Percentiles rank a stretch among this genome's conserved stretches.
Conservation (phyloP, 805 yeast species). For the Lipomyces japonicus region DNA sequence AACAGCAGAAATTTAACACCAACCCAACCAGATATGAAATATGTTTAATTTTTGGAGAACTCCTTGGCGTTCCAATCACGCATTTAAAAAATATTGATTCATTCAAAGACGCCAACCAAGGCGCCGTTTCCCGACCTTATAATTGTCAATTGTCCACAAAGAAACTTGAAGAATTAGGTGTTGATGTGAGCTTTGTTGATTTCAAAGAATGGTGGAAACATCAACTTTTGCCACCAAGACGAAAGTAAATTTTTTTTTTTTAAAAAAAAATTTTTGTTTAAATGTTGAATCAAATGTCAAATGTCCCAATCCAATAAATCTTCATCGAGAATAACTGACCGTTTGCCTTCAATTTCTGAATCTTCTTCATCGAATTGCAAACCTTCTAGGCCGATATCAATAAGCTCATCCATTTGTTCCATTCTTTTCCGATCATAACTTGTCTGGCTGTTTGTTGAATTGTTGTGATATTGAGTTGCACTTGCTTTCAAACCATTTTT, state of each 20-base stretch:
- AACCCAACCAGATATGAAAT: constrained; percentile 16
- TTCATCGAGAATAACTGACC: neutral
- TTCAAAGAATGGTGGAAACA: constrained; percentile 24
- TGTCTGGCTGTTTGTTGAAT: no score
- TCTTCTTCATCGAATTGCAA: neutral
- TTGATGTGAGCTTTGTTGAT: constrained; percentile 17
- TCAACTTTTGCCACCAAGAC: constrained; percentile 16
- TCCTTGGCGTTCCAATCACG: constrained; percentile 19
- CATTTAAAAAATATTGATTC: constrained; percentile 11
- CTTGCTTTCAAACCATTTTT: neutral
- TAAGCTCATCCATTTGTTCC: neutral
- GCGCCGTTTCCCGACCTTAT: constrained; percentile 14
- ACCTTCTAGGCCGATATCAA: neutral
- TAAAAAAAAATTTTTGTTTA: no score
- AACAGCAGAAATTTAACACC: neutral
- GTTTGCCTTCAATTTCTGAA: neutral
- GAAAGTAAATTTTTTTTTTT: neutral
- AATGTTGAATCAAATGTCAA: neutral
- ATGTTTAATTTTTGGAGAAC: constrained; percentile 18
- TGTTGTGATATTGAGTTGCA: no score
- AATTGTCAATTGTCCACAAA: constrained; percentile 19
- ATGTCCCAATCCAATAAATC: neutral
- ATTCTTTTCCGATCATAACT: no score
- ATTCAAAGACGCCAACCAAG: neutral
- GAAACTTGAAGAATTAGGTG: constrained; percentile 13